These are phyloP conservation scores for Mycosphaerella arachidis DNA, from an alignment of 2,329 filamentous ascomycete species.

Conservation along the genomic window DNA sequence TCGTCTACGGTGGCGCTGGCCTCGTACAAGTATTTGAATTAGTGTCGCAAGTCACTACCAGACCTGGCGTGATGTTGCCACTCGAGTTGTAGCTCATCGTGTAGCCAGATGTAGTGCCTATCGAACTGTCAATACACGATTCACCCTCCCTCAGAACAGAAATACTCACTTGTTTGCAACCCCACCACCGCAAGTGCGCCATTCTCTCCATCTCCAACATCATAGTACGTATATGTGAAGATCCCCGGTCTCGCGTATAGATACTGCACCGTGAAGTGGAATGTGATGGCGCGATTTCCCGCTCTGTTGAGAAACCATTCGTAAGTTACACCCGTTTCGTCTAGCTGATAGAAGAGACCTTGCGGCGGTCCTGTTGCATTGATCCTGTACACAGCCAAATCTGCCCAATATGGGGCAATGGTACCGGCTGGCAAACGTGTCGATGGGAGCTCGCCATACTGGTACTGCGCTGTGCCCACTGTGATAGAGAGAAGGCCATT, in stretches of 20 bases:
- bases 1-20: not conserved
- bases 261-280: constrained; percentile 33
- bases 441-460: constrained; percentile 22
- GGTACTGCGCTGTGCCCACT: constrained; percentile 26
- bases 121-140: not conserved
- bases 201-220: constrained; percentile 20
- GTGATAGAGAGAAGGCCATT: constrained; percentile 32
- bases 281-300: constrained; percentile 17
- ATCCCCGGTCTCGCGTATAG: constrained; percentile 25
- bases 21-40: constrained; percentile 15
- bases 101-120: constrained; percentile 7
- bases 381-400: constrained; percentile 26
- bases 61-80: constrained; percentile 18
- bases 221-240: constrained; percentile 29
- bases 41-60: constrained; percentile 26
- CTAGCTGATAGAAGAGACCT: constrained; percentile 33
- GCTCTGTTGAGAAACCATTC: constrained; percentile 30
- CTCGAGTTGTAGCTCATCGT: constrained; percentile 16
- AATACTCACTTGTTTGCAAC: constrained; percentile 28
- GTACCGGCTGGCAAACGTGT: constrained; percentile 25
- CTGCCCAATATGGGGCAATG: constrained; percentile 32
- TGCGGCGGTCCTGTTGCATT: constrained; percentile 13
- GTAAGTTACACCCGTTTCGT: constrained; percentile 25
- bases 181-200: constrained; percentile 26
- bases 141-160: not conserved